Evolutionary conservation across 768 basidiomycete species (phyloP), one percentile per base, ranked within the genome.

Genomic region (Botryobasidium botryosum): DNA sequence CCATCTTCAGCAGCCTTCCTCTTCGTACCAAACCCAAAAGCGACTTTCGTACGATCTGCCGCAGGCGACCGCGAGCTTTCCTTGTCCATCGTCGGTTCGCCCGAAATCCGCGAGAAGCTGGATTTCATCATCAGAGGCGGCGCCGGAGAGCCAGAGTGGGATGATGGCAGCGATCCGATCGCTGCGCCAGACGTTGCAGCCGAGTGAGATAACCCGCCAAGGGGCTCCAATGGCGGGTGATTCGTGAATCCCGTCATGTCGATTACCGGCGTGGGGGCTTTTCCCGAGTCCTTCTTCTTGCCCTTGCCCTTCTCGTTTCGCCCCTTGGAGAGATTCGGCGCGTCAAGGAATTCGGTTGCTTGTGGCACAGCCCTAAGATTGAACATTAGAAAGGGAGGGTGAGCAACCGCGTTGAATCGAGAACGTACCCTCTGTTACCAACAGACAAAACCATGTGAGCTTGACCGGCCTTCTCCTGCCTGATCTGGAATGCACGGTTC

Each of bases 381-480:
- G 7, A 17, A 47, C 33, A 35, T 33, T 18, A 44, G 40, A 42
- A 48, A 6, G 37, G 13, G 12, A 2, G 17, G 6, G 10, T 27
- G 21, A 29, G 17, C 15, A 20, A 25, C 23, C 8, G 18, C 3
- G 1, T 12, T 17, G 35, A 36, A 20, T 2, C 21, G 3, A 26
- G 37, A 10, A 61, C 79, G 18, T 58, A 87, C 82, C 85, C 85
- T 69, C 84, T 70, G 57, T 88, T 92, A 51, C 90, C 90, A 31
- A 92, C 86, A 1, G 85, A 88, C 48, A 99, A 61, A 15, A 97
- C 83, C 62, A 99, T 97, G 56, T 94, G 90, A 6, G 94, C 92
- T 54, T 91, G 84, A 1, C 94, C 92, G 6, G 84, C 75, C 66
- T 87, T 90, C 61, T 90, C 79, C 58, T 94, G 90, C 46, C 94